phyloP scores from a whole-genome alignment of 2,329 filamentous ascomycete genomes.

The Aureobasidium vineae region DNA sequence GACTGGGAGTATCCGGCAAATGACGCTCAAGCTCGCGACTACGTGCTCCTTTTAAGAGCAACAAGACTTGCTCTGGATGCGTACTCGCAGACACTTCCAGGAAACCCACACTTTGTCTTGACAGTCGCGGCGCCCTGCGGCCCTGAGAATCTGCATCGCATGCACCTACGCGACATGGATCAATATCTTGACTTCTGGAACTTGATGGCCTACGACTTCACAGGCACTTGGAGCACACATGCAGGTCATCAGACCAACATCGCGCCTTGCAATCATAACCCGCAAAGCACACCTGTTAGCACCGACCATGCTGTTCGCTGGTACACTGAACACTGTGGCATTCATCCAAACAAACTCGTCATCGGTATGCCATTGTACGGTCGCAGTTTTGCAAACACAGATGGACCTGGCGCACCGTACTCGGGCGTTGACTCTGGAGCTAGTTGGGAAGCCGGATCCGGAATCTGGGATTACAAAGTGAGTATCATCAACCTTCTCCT shows the following conservation, averaged over 20 bases:
- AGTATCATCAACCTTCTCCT: constrained; percentile 17
- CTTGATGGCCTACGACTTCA: constrained; percentile 55
- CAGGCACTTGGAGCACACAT: constrained; percentile 72
- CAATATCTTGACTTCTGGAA: constrained; percentile 51
- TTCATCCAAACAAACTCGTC: constrained; percentile 71
- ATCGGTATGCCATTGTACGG: constrained; percentile 93
- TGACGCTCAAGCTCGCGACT: constrained; percentile 42
- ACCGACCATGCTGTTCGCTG: constrained; percentile 67
- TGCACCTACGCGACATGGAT: constrained; percentile 45
- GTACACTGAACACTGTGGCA: constrained; percentile 63
- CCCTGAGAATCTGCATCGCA: constrained; percentile 44
- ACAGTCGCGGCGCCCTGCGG: constrained; percentile 48
- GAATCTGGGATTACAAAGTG: constrained; percentile 82
- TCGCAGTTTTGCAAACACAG: constrained; percentile 75
- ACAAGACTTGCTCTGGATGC: constrained; percentile 42
- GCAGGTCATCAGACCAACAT: constrained; percentile 83
- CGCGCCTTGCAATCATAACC: constrained; percentile 57
- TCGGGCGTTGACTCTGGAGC: constrained; percentile 68
- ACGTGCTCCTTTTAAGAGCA: constrained; percentile 43
- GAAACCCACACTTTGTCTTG: constrained; percentile 44
- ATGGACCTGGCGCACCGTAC: constrained; percentile 68
- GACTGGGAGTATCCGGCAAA: constrained; percentile 51
- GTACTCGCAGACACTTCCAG: constrained; percentile 41
- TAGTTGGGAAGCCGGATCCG: constrained; percentile 68
- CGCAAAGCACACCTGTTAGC: constrained; percentile 72